Percentiles rank a stretch among this genome's conserved stretches.
phyloP scores from a whole-genome alignment of 768 basidiomycete species.

The Leucogyrophana mollusca region DNA sequence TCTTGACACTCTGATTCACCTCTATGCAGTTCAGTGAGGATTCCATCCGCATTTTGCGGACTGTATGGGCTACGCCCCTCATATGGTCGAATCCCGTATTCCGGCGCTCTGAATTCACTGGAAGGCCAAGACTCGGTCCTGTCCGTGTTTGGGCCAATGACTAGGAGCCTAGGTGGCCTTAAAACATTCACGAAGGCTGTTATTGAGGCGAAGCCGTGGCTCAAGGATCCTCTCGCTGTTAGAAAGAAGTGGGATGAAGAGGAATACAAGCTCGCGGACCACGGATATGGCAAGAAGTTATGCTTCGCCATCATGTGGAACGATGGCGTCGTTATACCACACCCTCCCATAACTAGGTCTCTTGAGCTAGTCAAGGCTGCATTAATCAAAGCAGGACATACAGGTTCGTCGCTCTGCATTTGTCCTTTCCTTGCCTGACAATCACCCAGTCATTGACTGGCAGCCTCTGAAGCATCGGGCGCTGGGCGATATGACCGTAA shows the following conservation, averaged over 20 bases:
- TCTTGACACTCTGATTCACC: neutral
- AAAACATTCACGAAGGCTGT: slow-evolving; percentile 67
- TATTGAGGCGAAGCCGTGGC: slow-evolving; percentile 60
- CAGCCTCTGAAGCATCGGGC: slow-evolving; percentile 51
- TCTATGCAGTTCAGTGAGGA: slow-evolving; percentile 58
- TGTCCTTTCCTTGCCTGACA: neutral
- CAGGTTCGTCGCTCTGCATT: slow-evolving; percentile 39
- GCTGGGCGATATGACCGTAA: slow-evolving; percentile 41
- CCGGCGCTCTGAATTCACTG: slow-evolving; percentile 59
- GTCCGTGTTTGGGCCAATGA: slow-evolving; percentile 76
- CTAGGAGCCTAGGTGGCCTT: slow-evolving; percentile 56
- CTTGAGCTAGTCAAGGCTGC: slow-evolving; percentile 56
- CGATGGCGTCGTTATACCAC: slow-evolving; percentile 56
- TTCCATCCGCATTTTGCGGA: slow-evolving; percentile 67
- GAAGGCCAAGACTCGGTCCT: slow-evolving; percentile 71
- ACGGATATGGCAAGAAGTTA: slow-evolving; percentile 48
- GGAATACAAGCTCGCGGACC: slow-evolving; percentile 58
- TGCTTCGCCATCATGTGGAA: slow-evolving; percentile 69
- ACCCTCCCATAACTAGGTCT: slow-evolving; percentile 64
- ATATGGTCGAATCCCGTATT: slow-evolving; percentile 67
- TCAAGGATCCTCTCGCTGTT: slow-evolving; percentile 56
- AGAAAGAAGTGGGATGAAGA: slow-evolving; percentile 62
- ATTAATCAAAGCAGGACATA: slow-evolving; percentile 59
- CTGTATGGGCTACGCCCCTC: slow-evolving; percentile 73
- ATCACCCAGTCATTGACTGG: slow-evolving; percentile 65